Conservation (phyloP, 2,329 filamentous ascomycete species). For the Ceratocystis lukuohia region DNA sequence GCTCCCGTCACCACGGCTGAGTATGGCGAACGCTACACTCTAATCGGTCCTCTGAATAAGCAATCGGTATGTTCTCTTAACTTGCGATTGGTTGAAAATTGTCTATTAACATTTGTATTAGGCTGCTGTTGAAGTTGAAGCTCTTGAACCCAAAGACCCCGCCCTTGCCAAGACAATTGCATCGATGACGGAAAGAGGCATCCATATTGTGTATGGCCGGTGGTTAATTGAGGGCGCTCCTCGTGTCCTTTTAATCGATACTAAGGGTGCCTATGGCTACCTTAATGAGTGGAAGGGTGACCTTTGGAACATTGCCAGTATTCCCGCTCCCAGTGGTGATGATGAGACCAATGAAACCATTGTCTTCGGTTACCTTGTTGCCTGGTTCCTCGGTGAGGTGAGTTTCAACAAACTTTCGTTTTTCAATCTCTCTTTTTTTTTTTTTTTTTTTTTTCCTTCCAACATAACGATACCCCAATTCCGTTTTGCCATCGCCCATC, state of each 20-base stretch:
- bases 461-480: neutral
- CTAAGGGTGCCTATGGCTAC: constrained; percentile 79
- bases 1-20: constrained; percentile 94
- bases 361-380: constrained; percentile 91
- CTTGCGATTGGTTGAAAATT: neutral
- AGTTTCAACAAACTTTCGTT: constrained; percentile 22
- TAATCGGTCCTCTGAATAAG: constrained; percentile 88
- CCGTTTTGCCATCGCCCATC: neutral
- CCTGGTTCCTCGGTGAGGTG: constrained; percentile 97
- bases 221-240: constrained; percentile 98
- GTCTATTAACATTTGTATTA: constrained; percentile 27
- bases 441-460: neutral
- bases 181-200: constrained; percentile 84
- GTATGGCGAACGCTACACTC: constrained; percentile 93
- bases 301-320: constrained; percentile 82
- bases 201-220: constrained; percentile 79
- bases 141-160: constrained; percentile 69
- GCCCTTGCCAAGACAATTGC: constrained; percentile 71
- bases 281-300: constrained; percentile 96
- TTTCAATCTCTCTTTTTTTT: neutral
- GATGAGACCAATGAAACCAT: constrained; percentile 96
- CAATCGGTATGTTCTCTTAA: constrained; percentile 52
- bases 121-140: constrained; percentile 97
- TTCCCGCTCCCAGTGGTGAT: constrained; percentile 83
- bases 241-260: constrained; percentile 86